Percentiles rank a stretch among this genome's conserved stretches.
Evolutionary conservation across 352 stramenopile species (phyloP).

Genomic region (Globisporangium heterothallicum): DNA sequence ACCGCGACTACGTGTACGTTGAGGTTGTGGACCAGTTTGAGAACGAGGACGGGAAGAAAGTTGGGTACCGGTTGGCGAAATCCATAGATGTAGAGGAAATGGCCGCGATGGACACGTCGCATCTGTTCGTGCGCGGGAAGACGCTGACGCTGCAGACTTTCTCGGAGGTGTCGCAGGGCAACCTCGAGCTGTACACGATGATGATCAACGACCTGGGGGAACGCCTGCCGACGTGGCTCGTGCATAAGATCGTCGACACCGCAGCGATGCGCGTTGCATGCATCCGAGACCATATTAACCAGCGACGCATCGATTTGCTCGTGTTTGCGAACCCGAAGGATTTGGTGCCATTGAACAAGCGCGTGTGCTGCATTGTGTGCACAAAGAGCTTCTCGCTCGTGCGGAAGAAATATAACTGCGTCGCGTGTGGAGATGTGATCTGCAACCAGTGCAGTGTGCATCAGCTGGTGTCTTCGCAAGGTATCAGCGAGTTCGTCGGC

Average conservation of each 20-base stretch:
- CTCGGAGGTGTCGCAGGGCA: constrained; percentile 43
- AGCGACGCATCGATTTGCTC: constrained; percentile 63
- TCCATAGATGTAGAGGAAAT: constrained; percentile 65
- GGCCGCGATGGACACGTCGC: constrained; percentile 34
- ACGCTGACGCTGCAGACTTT: constrained; percentile 76
- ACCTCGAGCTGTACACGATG: constrained; percentile 74
- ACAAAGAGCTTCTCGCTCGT: constrained; percentile 82
- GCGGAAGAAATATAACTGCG: constrained; percentile 84
- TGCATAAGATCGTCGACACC: constrained; percentile 79
- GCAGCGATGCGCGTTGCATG: constrained; percentile 70
- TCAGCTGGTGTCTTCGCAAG: constrained; percentile 59
- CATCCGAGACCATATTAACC: constrained; percentile 74
- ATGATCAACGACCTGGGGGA: constrained; percentile 80
- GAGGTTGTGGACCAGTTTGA: constrained; percentile 79
- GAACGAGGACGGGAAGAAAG: constrained; percentile 45
- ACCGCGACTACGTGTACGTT: constrained; percentile 80
- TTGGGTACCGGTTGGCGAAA: constrained; percentile 73
- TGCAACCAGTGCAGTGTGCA: constrained; percentile 76
- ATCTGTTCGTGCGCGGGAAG: constrained; percentile 63
- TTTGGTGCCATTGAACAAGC: constrained; percentile 65
- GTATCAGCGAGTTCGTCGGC: constrained; percentile 36
- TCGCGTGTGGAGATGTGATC: constrained; percentile 74
- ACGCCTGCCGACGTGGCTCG: constrained; percentile 67
- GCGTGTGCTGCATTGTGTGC: constrained; percentile 76
- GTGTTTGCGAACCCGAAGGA: constrained; percentile 61